Base-by-base conservation (phyloP, 345 rosid species). In the Lenwebbia sp. region DNA sequence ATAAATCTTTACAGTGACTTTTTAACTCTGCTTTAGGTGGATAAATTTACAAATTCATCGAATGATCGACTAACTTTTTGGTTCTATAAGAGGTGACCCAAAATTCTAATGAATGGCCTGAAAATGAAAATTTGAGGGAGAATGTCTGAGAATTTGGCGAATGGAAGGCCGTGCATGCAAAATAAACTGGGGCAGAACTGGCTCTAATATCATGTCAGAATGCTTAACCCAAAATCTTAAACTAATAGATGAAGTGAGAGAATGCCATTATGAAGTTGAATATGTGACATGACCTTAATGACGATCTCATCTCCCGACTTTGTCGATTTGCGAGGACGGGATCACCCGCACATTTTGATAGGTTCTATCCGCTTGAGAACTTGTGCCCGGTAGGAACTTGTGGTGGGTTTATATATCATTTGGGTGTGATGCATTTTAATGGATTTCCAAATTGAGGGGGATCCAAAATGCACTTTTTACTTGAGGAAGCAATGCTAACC, bases 141-240 rank as follows among this genome's bases (percentile, higher is more conserved):
- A 7, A 58, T 11, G 62, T 10, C 14, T 10, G 23, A 1, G 13
- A 55, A 55, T 55, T 55, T 23, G 58, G 10, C 2, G 6, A 23
- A 58, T 26, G 37, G 19, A 17, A 13, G 37, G 74, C 37, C 2
- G 0, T 0, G 4, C 19, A 28, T 6, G 74, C 5, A 0, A 60
- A n/a, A 62, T 30, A 62, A 62, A 30, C 2, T 30, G 22, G 7
- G 40, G 11, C 0, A 13, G 0, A 62, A 6, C 0, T 28, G 0
- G 10, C 22, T 30, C 15, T 14, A 10, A 19, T 7, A 62, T 28
- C 5, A 28, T 30, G 2, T 62, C 14, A 30, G 2, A 62, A 62
- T 30, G 11, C 7, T 14, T 0, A 30, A 30, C 3, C 12, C 0
- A 62, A 62, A 62, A 62, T 0, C 40, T 62, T 37, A 19, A 53